Percentiles rank a stretch among this genome's conserved stretches.
These are phyloP conservation scores for Puccinia hordei DNA, from an alignment of 1,284 basidiomycete genomes.

Conservation along the genomic window DNA sequence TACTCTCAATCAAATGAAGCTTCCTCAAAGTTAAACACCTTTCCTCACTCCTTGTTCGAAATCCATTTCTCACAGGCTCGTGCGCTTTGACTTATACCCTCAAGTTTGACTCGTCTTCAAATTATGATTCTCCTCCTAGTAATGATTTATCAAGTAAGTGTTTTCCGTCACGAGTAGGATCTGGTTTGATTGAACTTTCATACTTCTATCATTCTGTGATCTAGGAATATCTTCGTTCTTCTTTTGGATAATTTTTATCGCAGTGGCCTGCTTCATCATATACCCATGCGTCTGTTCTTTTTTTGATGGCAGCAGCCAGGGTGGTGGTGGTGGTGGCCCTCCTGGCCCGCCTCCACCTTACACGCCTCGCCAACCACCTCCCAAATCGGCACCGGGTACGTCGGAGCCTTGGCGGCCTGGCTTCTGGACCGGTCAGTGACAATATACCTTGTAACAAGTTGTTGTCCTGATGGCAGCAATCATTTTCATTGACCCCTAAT, in stretches of 20 bases:
- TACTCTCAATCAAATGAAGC: conserved; percentile 57
- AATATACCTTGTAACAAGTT: background rate
- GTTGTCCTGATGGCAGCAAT: no score
- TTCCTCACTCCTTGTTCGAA: conserved; percentile 50
- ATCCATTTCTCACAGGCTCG: conserved; percentile 42
- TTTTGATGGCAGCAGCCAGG: conserved; percentile 53
- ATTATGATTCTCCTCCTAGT: background rate
- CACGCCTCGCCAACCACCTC: conserved; percentile 62
- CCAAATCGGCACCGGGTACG: conserved; percentile 55
- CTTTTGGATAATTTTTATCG: conserved; percentile 32
- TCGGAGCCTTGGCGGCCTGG: conserved; percentile 65
- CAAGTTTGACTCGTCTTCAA: conserved; percentile 1
- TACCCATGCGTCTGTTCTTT: conserved; percentile 50
- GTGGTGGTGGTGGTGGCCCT: conserved; percentile 63
- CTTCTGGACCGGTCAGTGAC: conserved; percentile 71
- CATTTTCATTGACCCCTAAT: background rate
- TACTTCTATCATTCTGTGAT: background rate
- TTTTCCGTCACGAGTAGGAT: conserved; percentile 56
- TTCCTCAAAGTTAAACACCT: conserved; percentile 61
- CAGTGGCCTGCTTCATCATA: conserved; percentile 44
- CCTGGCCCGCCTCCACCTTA: conserved; percentile 76
- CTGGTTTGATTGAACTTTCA: background rate
- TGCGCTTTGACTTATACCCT: conserved; percentile 54
- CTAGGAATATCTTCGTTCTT: conserved; percentile 37
- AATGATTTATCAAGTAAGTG: conserved; percentile 66